Percentiles rank a stretch among this genome's conserved stretches.
Evolutionary conservation across 176 grass and related monocot species (phyloP).

Genomic region (Cenchrus americanus): DNA sequence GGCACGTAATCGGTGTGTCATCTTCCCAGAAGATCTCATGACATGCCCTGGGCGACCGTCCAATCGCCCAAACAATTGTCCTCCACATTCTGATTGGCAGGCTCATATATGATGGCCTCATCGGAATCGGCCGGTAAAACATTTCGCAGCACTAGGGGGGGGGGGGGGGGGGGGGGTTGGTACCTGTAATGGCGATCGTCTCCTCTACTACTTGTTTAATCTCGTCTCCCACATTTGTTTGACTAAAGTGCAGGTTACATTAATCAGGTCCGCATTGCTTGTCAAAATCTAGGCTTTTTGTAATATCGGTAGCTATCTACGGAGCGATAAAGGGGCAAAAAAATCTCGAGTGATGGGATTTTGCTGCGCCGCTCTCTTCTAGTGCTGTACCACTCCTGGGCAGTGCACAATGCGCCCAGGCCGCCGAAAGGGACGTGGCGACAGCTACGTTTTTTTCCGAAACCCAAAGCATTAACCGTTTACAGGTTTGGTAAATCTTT

Average conservation of each 20-base stretch:
- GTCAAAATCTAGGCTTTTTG: slow-evolving; percentile 15
- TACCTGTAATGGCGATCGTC: slow-evolving; percentile 24
- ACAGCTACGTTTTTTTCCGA: too few species aligned
- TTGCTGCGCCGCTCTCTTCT: background rate
- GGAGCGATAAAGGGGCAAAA: background rate
- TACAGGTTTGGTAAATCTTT: too few species aligned
- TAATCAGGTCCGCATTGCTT: slow-evolving; percentile 14
- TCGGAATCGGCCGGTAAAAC: slow-evolving; percentile 32
- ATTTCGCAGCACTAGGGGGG: background rate
- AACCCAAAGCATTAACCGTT: too few species aligned
- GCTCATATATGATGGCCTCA: slow-evolving; percentile 24
- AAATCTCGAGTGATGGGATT: slow-evolving; percentile 4
- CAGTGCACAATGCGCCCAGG: background rate
- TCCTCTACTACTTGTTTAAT: slow-evolving; percentile 35
- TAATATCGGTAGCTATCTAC: background rate
- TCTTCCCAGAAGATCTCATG: slow-evolving; percentile 31
- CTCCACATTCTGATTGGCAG: background rate
- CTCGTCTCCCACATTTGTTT: background rate
- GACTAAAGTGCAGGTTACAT: slow-evolving; percentile 18
- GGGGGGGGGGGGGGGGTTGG: slow-evolving; percentile 9
- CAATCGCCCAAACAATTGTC: background rate
- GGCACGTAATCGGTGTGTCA: background rate
- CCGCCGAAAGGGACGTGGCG: too few species aligned
- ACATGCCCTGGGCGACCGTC: background rate
- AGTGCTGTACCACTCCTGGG: slow-evolving; percentile 26